These are phyloP conservation scores for Danielia oregonensis DNA, from an alignment of 805 yeast species.

Conservation along the genomic window DNA sequence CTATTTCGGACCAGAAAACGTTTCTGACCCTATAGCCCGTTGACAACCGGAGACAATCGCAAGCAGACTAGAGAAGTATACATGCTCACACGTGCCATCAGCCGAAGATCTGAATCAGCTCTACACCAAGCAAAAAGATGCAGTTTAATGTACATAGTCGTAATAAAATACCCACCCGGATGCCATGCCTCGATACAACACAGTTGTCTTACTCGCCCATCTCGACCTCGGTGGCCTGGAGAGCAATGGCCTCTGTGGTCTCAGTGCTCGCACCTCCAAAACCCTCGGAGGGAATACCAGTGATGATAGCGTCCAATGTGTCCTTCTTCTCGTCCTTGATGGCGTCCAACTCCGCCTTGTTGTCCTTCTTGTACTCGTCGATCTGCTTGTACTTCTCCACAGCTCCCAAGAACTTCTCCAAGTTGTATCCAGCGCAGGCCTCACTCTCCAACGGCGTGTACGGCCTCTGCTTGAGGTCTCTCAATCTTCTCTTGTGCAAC, in stretches of 20 bases:
- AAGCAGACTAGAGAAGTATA: no score
- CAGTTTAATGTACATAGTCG: no score
- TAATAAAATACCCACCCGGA: background rate
- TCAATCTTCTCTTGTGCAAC: slow-evolving; percentile 82
- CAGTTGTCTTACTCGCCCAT: slow-evolving; percentile 3
- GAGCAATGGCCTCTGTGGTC: background rate
- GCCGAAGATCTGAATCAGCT: no score
- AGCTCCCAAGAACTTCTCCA: slow-evolving; percentile 59
- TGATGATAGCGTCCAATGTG: slow-evolving; percentile 33
- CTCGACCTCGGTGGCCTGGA: slow-evolving; percentile 2
- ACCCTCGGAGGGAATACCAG: slow-evolving; percentile 26
- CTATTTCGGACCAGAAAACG: no score
- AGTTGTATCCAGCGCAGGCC: slow-evolving; percentile 82
- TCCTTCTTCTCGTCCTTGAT: slow-evolving; percentile 35
- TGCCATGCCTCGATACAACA: background rate
- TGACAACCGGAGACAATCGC: no score
- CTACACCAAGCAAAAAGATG: no score
- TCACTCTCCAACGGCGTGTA: slow-evolving; percentile 86
- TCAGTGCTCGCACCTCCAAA: slow-evolving; percentile 8
- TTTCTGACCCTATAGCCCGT: no score
- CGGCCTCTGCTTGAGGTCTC: slow-evolving; percentile 70
- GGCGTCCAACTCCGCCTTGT: slow-evolving; percentile 42
- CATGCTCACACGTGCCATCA: no score
- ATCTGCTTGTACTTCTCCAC: slow-evolving; percentile 57
- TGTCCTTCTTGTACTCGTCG: slow-evolving; percentile 33